Evolutionary conservation across 352 stramenopile species (phyloP).

Genomic region (Thraustochytrium sp.): DNA sequence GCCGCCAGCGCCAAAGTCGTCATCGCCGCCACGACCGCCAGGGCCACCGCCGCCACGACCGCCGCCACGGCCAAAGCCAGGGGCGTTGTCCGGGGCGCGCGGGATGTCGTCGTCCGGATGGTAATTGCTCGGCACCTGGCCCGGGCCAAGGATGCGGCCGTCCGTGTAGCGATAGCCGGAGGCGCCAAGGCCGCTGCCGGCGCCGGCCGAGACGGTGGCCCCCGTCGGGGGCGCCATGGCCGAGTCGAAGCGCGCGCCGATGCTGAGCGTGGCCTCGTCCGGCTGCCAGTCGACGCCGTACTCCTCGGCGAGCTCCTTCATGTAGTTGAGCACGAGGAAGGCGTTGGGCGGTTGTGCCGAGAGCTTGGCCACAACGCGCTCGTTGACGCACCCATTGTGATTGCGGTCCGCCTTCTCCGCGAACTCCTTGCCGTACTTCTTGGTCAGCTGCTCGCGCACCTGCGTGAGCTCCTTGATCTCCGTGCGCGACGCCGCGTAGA

Average conservation of each 20-base stretch:
- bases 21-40: not conserved
- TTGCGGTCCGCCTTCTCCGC: constrained; percentile 69
- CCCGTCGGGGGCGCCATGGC: constrained; percentile 77
- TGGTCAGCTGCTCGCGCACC: constrained; percentile 64
- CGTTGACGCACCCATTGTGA: constrained; percentile 77
- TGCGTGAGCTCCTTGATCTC: constrained; percentile 85
- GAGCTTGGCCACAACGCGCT: constrained; percentile 84
- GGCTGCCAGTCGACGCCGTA: constrained; percentile 88
- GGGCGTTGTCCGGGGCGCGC: not conserved
- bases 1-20: not conserved
- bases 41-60: not conserved
- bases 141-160: constrained; percentile 47
- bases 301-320: constrained; percentile 90
- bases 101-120: constrained; percentile 58
- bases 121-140: constrained; percentile 54
- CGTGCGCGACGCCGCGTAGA: constrained; percentile 78
- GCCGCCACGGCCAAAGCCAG: not conserved
- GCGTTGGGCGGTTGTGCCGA: constrained; percentile 84
- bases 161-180: constrained; percentile 56
- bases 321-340: constrained; percentile 88
- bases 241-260: constrained; percentile 26
- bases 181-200: constrained; percentile 72
- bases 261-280: constrained; percentile 64
- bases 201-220: constrained; percentile 65
- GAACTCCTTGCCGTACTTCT: constrained; percentile 73